Conservation (phyloP, 1,284 basidiomycete species). For the Ustilago tritici region DNA sequence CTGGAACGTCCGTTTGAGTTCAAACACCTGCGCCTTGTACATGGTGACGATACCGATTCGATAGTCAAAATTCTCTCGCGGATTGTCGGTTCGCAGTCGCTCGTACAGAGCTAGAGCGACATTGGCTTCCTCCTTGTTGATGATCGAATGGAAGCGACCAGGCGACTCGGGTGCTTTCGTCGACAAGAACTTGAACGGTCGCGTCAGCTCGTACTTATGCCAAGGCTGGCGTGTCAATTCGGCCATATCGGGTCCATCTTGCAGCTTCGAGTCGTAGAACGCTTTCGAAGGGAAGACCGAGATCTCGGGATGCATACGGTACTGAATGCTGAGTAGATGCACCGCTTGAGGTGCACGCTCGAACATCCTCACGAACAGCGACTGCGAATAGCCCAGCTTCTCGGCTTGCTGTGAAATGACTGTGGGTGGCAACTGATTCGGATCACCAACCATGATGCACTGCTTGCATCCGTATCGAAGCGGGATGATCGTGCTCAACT, state of each 20-base stretch:
- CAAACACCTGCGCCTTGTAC: slow-evolving; percentile 90
- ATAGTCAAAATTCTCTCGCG: slow-evolving; percentile 76
- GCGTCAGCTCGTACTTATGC: slow-evolving; percentile 84
- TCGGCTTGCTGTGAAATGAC: slow-evolving; percentile 90
- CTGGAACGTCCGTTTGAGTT: slow-evolving; percentile 80
- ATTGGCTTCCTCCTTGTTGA: slow-evolving; percentile 82
- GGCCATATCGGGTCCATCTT: slow-evolving; percentile 91
- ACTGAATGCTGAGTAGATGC: slow-evolving; percentile 95
- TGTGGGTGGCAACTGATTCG: slow-evolving; percentile 95
- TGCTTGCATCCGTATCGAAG: slow-evolving; percentile 86
- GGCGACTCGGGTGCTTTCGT: slow-evolving; percentile 74
- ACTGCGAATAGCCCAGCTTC: slow-evolving; percentile 84
- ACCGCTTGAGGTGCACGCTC: slow-evolving; percentile 82
- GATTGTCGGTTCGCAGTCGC: slow-evolving; percentile 77
- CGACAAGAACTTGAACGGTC: slow-evolving; percentile 86
- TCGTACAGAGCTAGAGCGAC: slow-evolving; percentile 84
- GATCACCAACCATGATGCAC: slow-evolving; percentile 97
- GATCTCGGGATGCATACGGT: slow-evolving; percentile 99
- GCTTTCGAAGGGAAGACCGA: slow-evolving; percentile 87
- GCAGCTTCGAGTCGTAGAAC: slow-evolving; percentile 86
- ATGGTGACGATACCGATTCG: slow-evolving; percentile 92
- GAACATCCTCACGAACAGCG: slow-evolving; percentile 92
- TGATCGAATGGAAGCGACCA: slow-evolving; percentile 77
- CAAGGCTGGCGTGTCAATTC: slow-evolving; percentile 84
- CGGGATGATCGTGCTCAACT: slow-evolving; percentile 95